These are phyloP conservation scores for Rhizopus stolonifer DNA, from an alignment of 371 early-diverging fungal genomes.

Conservation along the genomic window DNA sequence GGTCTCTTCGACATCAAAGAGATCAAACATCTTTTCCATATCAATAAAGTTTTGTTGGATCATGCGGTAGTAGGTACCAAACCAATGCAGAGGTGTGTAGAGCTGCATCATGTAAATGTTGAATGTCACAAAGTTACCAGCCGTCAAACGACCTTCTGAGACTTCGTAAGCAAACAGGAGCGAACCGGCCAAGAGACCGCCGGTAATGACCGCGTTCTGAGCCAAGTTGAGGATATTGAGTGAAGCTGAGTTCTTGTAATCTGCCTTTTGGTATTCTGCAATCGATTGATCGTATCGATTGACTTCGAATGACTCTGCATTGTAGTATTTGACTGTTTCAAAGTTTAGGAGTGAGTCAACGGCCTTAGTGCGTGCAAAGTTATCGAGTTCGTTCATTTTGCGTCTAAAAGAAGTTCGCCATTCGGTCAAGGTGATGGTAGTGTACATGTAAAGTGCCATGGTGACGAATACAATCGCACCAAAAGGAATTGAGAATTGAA, in stretches of 20 bases:
- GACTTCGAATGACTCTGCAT: conserved; percentile 79
- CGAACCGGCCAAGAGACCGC: conserved; percentile 76
- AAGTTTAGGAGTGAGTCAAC: conserved; percentile 95
- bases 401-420: conserved; percentile 90
- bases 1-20: conserved; percentile 74
- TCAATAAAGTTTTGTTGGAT: conserved; percentile 87
- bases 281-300: conserved; percentile 75
- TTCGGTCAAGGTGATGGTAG: conserved; percentile 85
- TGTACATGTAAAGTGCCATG: conserved; percentile 81
- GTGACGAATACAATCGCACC: conserved; percentile 85
- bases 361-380: conserved; percentile 70
- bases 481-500: conserved; percentile 73
- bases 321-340: conserved; percentile 94
- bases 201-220: conserved; percentile 83
- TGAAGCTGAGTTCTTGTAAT: conserved; percentile 68
- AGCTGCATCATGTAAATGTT: conserved; percentile 82
- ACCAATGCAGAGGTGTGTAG: conserved; percentile 61
- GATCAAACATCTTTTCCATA: conserved; percentile 91
- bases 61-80: conserved; percentile 55
- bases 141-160: conserved; percentile 63
- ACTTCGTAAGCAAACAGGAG: conserved; percentile 81
- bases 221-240: conserved; percentile 79
- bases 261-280: conserved; percentile 78
- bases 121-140: conserved; percentile 89
- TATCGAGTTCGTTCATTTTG: conserved; percentile 72